Conservation (phyloP, 768 basidiomycete genomes). For the Lentinula sp. region DNA sequence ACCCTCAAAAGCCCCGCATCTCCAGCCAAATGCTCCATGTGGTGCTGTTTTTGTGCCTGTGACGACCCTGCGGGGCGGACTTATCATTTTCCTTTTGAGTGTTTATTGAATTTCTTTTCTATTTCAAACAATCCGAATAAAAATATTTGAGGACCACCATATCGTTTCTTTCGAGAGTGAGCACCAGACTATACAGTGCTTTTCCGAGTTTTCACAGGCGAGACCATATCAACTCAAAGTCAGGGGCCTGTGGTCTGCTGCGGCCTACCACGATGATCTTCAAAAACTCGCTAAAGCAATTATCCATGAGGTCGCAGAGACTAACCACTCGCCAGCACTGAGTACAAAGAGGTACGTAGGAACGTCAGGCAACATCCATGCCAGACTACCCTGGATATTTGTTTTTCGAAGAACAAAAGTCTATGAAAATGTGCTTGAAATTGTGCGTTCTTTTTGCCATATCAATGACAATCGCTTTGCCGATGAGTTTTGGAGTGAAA, state of each 20-base stretch:
- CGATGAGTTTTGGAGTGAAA: not conserved
- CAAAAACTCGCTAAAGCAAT: not conserved
- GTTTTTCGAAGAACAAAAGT: not conserved
- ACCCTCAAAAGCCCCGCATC: not conserved
- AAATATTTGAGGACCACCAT: not conserved
- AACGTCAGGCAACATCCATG: not conserved
- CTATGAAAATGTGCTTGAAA: not conserved
- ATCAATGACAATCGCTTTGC: not conserved
- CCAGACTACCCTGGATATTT: not conserved
- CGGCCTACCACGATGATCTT: not conserved
- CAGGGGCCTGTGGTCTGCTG: too few relatives aligned
- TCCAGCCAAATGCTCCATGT: not conserved
- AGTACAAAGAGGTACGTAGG: not conserved
- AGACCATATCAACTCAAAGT: too few relatives aligned
- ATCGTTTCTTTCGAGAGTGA: too few relatives aligned
- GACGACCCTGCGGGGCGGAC: not conserved
- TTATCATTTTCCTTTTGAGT: not conserved
- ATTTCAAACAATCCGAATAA: not conserved
- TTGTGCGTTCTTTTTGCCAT: not conserved
- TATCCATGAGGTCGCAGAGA: not conserved
- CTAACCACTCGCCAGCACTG: not conserved
- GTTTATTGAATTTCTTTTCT: not conserved
- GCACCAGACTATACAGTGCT: too few relatives aligned
- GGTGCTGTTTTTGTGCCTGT: not conserved
- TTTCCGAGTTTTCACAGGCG: too few relatives aligned